phyloP scores from a whole-genome alignment of 2,329 filamentous ascomycete species.

The Diaporthe sp. region DNA sequence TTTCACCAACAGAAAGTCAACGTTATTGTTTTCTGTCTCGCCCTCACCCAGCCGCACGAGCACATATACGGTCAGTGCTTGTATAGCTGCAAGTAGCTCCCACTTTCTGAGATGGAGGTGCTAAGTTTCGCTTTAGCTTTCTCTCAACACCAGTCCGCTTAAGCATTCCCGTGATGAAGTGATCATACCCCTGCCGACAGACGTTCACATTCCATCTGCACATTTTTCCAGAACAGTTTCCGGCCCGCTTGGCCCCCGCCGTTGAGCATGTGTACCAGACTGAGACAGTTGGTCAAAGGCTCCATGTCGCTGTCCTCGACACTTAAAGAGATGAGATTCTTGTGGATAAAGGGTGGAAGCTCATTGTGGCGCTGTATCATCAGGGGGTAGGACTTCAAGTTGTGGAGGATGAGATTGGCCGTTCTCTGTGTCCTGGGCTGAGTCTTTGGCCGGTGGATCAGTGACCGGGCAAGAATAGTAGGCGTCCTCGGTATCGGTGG shows the following conservation, averaged over 20 bases:
- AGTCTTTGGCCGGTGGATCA: neutral
- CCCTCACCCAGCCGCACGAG: neutral
- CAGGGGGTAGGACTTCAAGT: neutral
- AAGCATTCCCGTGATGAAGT: no score
- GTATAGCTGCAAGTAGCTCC: conserved; percentile 6
- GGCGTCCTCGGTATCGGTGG: neutral
- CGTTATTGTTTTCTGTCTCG: neutral
- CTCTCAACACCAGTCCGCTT: neutral
- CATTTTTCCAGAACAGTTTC: conserved; percentile 7
- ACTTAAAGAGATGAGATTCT: neutral
- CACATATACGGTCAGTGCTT: neutral
- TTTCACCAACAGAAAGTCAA: neutral
- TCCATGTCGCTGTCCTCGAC: neutral
- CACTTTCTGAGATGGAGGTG: neutral
- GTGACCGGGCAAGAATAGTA: neutral
- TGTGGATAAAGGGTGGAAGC: conserved; percentile 2
- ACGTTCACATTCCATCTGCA: conserved; percentile 3
- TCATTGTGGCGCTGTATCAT: neutral
- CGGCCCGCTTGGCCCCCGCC: neutral
- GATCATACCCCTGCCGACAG: neutral
- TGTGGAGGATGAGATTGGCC: neutral
- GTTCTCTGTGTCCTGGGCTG: neutral
- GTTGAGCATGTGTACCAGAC: neutral
- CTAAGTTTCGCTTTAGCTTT: neutral
- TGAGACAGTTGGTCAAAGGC: neutral